These are phyloP conservation scores for Aspergillus luchuensis DNA, from an alignment of 2,329 filamentous ascomycete genomes.

Conservation along the genomic window DNA sequence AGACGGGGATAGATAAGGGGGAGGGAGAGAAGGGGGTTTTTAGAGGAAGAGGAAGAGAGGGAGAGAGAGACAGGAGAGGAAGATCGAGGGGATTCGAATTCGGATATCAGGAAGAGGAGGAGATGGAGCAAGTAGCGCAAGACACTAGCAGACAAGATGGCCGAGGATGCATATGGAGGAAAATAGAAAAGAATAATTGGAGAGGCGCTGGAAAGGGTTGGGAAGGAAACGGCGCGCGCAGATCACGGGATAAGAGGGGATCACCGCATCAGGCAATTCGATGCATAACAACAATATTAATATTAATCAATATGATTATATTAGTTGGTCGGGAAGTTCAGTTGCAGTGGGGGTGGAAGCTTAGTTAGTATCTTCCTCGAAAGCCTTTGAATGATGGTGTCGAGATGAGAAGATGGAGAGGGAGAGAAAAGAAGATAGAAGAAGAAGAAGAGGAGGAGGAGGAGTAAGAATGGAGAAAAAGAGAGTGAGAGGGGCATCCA, in stretches of 20 bases:
- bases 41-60: no score
- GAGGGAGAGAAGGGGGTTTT: not conserved
- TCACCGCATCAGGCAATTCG: not conserved
- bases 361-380: no score
- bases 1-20: not conserved
- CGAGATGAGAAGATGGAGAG: no score
- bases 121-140: not conserved
- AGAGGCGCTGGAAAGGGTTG: not conserved
- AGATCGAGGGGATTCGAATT: not conserved
- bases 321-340: not conserved
- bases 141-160: constrained; percentile 5
- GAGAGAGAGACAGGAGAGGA: not conserved
- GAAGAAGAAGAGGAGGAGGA: not conserved
- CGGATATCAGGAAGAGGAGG: constrained; percentile 11
- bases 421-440: no score
- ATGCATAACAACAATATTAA: not conserved
- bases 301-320: not conserved
- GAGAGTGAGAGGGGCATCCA: not conserved
- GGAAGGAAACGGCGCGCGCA: not conserved
- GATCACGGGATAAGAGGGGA: not conserved
- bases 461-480: not conserved
- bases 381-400: no score
- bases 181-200: not conserved
- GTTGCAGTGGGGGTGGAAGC: no score
- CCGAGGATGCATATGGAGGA: not conserved